phyloP scores from a whole-genome alignment of 768 basidiomycete species.

The Tricholoma hemisulphureum region DNA sequence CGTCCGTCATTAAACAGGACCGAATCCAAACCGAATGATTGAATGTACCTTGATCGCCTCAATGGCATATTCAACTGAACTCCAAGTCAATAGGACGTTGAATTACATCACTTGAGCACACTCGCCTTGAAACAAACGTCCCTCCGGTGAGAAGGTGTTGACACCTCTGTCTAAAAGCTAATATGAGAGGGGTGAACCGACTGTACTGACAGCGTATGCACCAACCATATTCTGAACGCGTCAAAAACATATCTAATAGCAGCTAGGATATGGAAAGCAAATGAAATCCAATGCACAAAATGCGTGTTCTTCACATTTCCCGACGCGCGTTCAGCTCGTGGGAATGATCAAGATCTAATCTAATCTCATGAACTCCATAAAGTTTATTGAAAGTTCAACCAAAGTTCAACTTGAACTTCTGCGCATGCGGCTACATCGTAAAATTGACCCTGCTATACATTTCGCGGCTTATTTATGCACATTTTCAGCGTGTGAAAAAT shows the following conservation, averaged over 20 bases:
- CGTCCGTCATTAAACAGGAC: slow-evolving; percentile 3
- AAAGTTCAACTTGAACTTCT: background rate
- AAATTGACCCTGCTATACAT: too few species aligned
- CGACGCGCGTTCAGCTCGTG: slow-evolving; percentile 50
- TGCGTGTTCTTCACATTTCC: slow-evolving; percentile 33
- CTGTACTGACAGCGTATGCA: slow-evolving; percentile 5
- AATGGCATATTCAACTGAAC: slow-evolving; percentile 92
- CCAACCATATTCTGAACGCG: slow-evolving; percentile 92
- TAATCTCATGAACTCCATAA: too few species aligned
- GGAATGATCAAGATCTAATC: slow-evolving; percentile 37
- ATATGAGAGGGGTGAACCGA: background rate
- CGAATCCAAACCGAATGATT: background rate
- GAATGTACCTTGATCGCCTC: slow-evolving; percentile 92
- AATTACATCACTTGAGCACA: slow-evolving; percentile 5
- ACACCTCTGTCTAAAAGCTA: slow-evolving; percentile 80
- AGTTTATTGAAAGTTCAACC: too few species aligned
- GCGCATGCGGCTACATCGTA: too few species aligned
- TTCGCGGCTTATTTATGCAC: too few species aligned
- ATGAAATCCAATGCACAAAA: slow-evolving; percentile 19
- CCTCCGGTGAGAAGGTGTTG: slow-evolving; percentile 98
- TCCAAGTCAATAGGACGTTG: slow-evolving; percentile 15
- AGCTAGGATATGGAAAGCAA: slow-evolving; percentile 19
- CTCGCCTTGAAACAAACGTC: slow-evolving; percentile 95
- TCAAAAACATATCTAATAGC: slow-evolving; percentile 72
- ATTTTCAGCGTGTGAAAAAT: background rate